Percentiles rank a stretch among this genome's conserved stretches.
Conservation (phyloP, 345 rosid genomes). For the Adansonia digitata region DNA sequence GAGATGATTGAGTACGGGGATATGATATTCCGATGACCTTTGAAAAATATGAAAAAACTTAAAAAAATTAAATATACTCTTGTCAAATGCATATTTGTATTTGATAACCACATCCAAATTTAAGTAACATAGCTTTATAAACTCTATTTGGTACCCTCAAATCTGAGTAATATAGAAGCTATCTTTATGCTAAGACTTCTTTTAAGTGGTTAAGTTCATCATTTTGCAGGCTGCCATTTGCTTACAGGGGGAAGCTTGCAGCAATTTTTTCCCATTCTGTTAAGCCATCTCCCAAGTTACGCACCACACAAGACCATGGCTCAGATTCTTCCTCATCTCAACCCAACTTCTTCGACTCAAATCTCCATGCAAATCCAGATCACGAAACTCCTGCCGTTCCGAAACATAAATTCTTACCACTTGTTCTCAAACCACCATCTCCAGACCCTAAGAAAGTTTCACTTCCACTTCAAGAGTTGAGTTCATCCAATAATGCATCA, state of each 20-base stretch:
- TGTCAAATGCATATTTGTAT: too few relatives aligned
- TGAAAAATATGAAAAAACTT: too few relatives aligned
- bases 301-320: slow-evolving; percentile 18
- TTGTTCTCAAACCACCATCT: slow-evolving; percentile 23
- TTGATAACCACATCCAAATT: too few relatives aligned
- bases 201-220: not conserved
- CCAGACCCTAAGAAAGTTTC: slow-evolving; percentile 32
- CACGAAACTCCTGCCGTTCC: slow-evolving; percentile 23
- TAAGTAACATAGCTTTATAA: too few relatives aligned
- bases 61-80: too few relatives aligned
- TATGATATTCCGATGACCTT: not conserved
- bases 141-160: too few relatives aligned
- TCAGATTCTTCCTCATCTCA: slow-evolving; percentile 7
- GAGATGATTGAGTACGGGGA: not conserved
- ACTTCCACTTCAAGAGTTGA: slow-evolving; percentile 27
- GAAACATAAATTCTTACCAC: slow-evolving; percentile 14
- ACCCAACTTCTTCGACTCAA: slow-evolving; percentile 21
- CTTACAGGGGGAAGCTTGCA: slow-evolving; percentile 15
- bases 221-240: slow-evolving; percentile 14
- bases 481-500: slow-evolving; percentile 19
- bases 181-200: not conserved
- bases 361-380: slow-evolving; percentile 30
- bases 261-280: slow-evolving; percentile 18
- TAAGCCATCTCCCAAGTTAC: slow-evolving; percentile 12
- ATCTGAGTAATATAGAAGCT: not conserved